Base-by-base conservation (phyloP, 78 protist genomes). In the Andalucia godoyi region DNA sequence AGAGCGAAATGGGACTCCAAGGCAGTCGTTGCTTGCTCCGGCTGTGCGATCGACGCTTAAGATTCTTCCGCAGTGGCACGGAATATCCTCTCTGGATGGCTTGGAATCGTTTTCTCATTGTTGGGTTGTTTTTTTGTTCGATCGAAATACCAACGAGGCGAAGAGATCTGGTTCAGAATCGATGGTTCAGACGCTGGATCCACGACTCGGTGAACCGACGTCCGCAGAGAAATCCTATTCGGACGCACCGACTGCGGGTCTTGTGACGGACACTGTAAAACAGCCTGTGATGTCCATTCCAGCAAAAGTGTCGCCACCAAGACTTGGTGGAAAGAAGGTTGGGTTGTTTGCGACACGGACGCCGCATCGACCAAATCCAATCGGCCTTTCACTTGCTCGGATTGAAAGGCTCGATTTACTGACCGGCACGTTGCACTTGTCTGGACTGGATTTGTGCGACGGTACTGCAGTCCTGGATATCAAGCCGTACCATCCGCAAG, bases 391-490 rank as follows among this genome's bases (percentile, higher is more conserved):
- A 0, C 71, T 76, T 12, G 68, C 27, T 4, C 12, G 18, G 12
- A 25, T 84, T 15, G 85, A 84, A 8, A 33, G 37, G 4, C 47
- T 84, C 10, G 71, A 71, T n/a, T n/a, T n/a, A n/a, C n/a, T n/a
- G 10, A 40, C 52, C 1, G 77, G 55, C 33, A 51, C 69, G 34
- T 15, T 86, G 33, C 47, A 62, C 36, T 13, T 86, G 15, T 46
- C 70, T 8, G 92, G 92, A 9, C 63, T 78, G 18, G 92, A 86
- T 40, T 67, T 86, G 21, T 73, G 80, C n/a, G 77, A 86, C 37
- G 84, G 85, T 27, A 86, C 92, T 6, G 86, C 87, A 21, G 58
- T 86, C 32, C 29, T 86, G 1, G 92, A 86, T 72, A 49, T 86
- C 29, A 86, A 86, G 72, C 92, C 86, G 0, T 80, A 74, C 49